A percentile compares a stretch with the other conserved stretches of the same genome.
Evolutionary conservation across 768 basidiomycete species (phyloP).

Genomic region (Cubamyces lactineus): DNA sequence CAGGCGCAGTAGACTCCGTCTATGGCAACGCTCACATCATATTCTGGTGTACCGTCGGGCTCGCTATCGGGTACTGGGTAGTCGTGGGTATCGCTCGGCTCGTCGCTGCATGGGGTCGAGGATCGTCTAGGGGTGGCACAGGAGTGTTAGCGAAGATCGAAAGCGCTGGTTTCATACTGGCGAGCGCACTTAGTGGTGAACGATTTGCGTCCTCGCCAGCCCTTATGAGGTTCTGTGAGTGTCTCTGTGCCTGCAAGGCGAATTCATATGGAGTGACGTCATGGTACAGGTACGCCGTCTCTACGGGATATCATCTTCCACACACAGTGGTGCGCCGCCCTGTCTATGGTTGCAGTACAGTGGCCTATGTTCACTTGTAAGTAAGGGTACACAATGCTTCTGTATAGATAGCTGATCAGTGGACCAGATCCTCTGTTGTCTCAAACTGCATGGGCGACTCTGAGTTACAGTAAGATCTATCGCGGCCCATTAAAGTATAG

Average conservation of each 20-base stretch:
- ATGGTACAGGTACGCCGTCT: conserved; percentile 79
- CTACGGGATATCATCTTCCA: conserved; percentile 91
- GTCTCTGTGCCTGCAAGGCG: conserved; percentile 7
- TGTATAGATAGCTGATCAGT: background rate
- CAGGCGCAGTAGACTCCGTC: conserved; percentile 52
- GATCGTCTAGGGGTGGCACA: conserved; percentile 57
- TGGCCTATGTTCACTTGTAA: conserved; percentile 93
- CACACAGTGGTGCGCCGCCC: conserved; percentile 87
- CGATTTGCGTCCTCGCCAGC: conserved; percentile 83
- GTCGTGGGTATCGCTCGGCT: conserved; percentile 81
- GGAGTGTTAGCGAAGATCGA: conserved; percentile 75
- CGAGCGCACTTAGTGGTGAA: conserved; percentile 93
- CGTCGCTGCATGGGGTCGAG: conserved; percentile 83
- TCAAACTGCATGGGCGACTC: conserved; percentile 87
- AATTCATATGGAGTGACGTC: conserved; percentile 18
- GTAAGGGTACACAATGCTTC: conserved; percentile 31
- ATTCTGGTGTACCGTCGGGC: conserved; percentile 72
- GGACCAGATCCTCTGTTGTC: conserved; percentile 82
- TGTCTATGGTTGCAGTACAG: conserved; percentile 92
- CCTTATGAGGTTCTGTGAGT: conserved; percentile 85
- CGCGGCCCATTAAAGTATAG: conserved; percentile 18
- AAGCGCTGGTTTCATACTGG: conserved; percentile 85
- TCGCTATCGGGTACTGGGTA: conserved; percentile 82
- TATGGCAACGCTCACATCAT: conserved; percentile 71
- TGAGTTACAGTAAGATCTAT: conserved; percentile 63